Conservation (phyloP, 108 stramenopile genomes). For the Skeletonema marinoi region DNA sequence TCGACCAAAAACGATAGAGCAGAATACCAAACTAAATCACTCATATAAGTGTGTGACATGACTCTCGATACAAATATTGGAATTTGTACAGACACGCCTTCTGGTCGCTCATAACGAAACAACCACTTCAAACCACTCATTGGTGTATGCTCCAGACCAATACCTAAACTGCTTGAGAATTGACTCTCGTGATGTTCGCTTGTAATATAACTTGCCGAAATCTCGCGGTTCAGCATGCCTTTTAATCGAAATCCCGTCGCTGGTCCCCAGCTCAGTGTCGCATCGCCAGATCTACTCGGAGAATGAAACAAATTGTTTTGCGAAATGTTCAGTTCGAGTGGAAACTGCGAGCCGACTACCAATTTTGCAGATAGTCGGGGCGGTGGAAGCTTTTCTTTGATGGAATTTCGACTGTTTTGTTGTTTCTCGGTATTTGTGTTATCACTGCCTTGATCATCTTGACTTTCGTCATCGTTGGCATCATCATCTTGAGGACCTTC, state of each 20-base stretch:
- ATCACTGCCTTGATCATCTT: not conserved
- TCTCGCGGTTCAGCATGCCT: conserved; percentile 22
- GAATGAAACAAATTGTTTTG: conserved; percentile 35
- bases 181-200: not conserved
- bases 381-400: not conserved
- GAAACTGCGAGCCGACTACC: conserved; percentile 25
- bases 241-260: conserved; percentile 9
- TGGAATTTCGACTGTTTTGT: not conserved
- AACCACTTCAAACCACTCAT: conserved; percentile 33
- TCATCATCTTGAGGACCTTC: not conserved
- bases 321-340: conserved; percentile 15
- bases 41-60: conserved; percentile 22
- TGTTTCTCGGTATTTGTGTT: not conserved
- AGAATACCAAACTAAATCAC: conserved; percentile 3
- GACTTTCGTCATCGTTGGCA: not conserved
- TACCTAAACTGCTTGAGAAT: not conserved
- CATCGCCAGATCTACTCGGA: conserved; percentile 14
- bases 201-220: conserved; percentile 4
- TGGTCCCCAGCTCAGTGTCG: conserved; percentile 30
- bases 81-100: conserved; percentile 22
- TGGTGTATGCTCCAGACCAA: conserved; percentile 28
- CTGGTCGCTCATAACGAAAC: conserved; percentile 29
- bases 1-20: conserved; percentile 32
- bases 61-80: conserved; percentile 31
- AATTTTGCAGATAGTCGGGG: conserved; percentile 30